These are phyloP conservation scores for Fusarium setosum DNA, from an alignment of 2,329 filamentous ascomycete species.

Conservation along the genomic window DNA sequence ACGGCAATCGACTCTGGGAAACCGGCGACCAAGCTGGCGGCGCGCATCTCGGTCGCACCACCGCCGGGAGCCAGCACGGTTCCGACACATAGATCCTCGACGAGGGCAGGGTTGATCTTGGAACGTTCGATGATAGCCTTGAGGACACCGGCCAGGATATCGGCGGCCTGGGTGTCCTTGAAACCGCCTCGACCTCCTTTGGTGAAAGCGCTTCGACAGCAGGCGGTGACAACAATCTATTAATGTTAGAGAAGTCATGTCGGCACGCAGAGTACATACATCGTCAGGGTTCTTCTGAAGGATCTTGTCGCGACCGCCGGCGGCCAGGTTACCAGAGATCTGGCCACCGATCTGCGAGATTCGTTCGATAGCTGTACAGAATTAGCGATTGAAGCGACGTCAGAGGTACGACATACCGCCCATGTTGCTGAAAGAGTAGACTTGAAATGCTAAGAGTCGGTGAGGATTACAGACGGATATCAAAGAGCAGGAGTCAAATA, in stretches of 20 bases:
- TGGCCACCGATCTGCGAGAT: constrained; percentile 71
- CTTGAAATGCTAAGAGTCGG: too few relatives aligned
- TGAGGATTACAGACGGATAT: too few relatives aligned
- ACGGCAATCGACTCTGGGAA: constrained; percentile 90
- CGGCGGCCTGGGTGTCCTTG: constrained; percentile 91
- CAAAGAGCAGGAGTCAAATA: constrained; percentile 30
- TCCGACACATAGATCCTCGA: constrained; percentile 94
- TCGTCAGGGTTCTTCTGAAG: constrained; percentile 76
- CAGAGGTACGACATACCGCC: constrained; percentile 40
- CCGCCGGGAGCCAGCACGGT: constrained; percentile 92
- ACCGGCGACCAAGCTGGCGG: constrained; percentile 88
- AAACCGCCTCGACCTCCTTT: constrained; percentile 94
- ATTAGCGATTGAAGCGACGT: constrained; percentile 13
- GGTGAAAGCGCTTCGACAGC: constrained; percentile 90
- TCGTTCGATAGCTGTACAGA: constrained; percentile 64
- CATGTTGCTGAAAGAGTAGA: constrained; percentile 43
- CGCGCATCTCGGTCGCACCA: constrained; percentile 96
- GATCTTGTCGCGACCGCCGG: constrained; percentile 64
- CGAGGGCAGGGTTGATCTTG: constrained; percentile 85
- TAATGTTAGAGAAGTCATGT: background rate
- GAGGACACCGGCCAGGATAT: constrained; percentile 87
- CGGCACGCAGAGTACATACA: constrained; percentile 53
- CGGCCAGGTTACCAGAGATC: constrained; percentile 69
- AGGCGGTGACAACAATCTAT: constrained; percentile 91
- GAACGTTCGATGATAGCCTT: constrained; percentile 85